Percentiles rank a stretch among this genome's conserved stretches.
Evolutionary conservation across 306 rosid species (phyloP).

Genomic region (Glycyrrhiza uralensis): DNA sequence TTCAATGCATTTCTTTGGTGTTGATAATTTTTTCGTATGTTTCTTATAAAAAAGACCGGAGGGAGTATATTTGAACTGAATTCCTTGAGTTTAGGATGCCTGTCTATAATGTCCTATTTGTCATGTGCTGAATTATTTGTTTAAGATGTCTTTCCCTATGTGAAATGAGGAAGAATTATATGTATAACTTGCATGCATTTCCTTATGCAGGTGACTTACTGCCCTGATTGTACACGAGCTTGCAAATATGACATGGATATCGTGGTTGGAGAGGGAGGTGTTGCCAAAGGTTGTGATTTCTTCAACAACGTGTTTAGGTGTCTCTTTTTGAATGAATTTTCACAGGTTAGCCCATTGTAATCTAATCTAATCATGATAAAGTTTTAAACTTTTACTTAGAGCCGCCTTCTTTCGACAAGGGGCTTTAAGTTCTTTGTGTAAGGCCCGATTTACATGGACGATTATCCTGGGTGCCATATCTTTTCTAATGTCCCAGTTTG

Average conservation of each 20-base stretch:
- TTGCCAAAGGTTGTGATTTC: slow-evolving; percentile 56
- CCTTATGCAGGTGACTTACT: slow-evolving; percentile 76
- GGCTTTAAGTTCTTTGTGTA: not conserved
- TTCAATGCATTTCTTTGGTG: no score
- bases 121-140: not conserved
- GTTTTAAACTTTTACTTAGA: not conserved
- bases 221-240: slow-evolving; percentile 94
- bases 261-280: slow-evolving; percentile 49
- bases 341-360: slow-evolving; percentile 64
- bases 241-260: slow-evolving; percentile 73
- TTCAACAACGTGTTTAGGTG: slow-evolving; percentile 75
- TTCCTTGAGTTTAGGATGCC: not conserved
- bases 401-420: not conserved
- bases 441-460: not conserved
- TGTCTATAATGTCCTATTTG: not conserved
- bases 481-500: not conserved
- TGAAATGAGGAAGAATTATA: not conserved
- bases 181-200: not conserved
- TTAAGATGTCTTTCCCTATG: not conserved
- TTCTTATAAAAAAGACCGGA: no score
- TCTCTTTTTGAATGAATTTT: slow-evolving; percentile 70
- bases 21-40: no score
- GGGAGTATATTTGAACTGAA: slow-evolving; percentile 2
- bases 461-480: not conserved
- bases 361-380: slow-evolving; percentile 13